phyloP scores from a whole-genome alignment of 2,329 filamentous ascomycete species.

The Nannizziopsis arthrosporioides region DNA sequence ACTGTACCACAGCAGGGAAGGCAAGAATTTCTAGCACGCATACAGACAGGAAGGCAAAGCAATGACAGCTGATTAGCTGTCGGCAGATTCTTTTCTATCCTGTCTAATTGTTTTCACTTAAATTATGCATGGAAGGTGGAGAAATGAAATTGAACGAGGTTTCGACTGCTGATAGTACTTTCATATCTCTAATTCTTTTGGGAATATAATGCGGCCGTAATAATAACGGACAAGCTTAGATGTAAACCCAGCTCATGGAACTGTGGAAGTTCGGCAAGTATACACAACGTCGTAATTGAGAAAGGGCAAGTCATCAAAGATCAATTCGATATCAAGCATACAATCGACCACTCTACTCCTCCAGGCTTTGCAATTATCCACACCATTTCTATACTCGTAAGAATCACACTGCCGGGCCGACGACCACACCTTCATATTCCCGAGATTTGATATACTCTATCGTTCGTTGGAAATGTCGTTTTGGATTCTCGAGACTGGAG shows the following conservation, averaged over 20 bases:
- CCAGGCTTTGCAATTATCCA: not conserved
- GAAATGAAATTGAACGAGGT: slow-evolving; percentile 13
- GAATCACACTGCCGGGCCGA: slow-evolving; percentile 44
- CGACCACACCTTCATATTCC: slow-evolving; percentile 84
- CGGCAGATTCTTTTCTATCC: slow-evolving; percentile 9
- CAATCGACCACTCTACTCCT: not conserved
- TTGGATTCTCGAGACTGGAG: slow-evolving; percentile 72
- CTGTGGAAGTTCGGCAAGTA: not conserved
- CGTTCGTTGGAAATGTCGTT: slow-evolving; percentile 87
- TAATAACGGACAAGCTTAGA: not conserved
- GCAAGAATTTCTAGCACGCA: slow-evolving; percentile 6
- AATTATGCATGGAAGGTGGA: slow-evolving; percentile 10
- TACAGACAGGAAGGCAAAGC: slow-evolving; percentile 8
- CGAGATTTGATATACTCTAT: slow-evolving; percentile 84
- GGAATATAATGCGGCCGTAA: not conserved
- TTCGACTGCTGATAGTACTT: slow-evolving; percentile 1
- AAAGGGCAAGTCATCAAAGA: not conserved
- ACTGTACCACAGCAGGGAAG: slow-evolving; percentile 21
- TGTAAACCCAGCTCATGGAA: not conserved
- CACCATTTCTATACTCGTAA: not conserved
- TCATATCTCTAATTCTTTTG: not conserved
- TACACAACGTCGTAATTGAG: too few species aligned
- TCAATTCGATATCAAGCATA: slow-evolving; percentile 6
- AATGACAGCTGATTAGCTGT: slow-evolving; percentile 16
- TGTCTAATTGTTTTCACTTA: slow-evolving; percentile 6